phyloP scores from a whole-genome alignment of 495 filamentous ascomycete genomes.

The Penicillium canescens region DNA sequence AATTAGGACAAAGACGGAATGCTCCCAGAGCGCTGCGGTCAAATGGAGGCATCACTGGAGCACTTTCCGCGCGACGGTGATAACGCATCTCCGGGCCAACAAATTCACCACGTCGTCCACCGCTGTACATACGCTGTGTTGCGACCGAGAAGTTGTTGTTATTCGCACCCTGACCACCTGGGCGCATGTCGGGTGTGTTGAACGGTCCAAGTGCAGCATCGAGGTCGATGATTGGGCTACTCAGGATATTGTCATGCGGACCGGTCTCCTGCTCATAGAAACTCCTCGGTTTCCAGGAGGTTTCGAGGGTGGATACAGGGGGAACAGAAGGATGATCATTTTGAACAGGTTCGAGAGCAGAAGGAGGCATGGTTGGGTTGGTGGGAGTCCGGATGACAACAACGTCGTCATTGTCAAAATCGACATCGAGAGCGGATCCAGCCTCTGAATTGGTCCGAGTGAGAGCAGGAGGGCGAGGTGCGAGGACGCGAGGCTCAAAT shows the following conservation, averaged over 20 bases:
- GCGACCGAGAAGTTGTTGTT: constrained; percentile 59
- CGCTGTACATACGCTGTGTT: constrained; percentile 85
- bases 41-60: constrained; percentile 83
- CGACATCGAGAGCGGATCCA: constrained; percentile 46
- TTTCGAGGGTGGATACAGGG: constrained; percentile 30
- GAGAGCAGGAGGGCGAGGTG: constrained; percentile 42
- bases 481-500: constrained; percentile 10
- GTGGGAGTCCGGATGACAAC: constrained; percentile 49
- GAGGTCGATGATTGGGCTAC: constrained; percentile 80
- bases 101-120: constrained; percentile 70
- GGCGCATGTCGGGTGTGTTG: constrained; percentile 67
- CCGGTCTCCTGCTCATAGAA: constrained; percentile 40
- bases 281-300: constrained; percentile 49
- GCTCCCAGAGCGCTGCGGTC: constrained; percentile 65
- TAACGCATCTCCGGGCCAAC: constrained; percentile 83
- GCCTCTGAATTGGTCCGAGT: constrained; percentile 44
- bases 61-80: constrained; percentile 89
- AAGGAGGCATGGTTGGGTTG: constrained; percentile 32
- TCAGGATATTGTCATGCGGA: constrained; percentile 59
- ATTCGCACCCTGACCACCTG: constrained; percentile 41
- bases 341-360: constrained; percentile 16
- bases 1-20: constrained; percentile 64
- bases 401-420: constrained; percentile 56
- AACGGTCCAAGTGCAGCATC: constrained; percentile 95
- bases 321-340: constrained; percentile 25